Base-by-base conservation (phyloP, 2,329 filamentous ascomycete genomes). In the Myriosclerotinia curreyana region DNA sequence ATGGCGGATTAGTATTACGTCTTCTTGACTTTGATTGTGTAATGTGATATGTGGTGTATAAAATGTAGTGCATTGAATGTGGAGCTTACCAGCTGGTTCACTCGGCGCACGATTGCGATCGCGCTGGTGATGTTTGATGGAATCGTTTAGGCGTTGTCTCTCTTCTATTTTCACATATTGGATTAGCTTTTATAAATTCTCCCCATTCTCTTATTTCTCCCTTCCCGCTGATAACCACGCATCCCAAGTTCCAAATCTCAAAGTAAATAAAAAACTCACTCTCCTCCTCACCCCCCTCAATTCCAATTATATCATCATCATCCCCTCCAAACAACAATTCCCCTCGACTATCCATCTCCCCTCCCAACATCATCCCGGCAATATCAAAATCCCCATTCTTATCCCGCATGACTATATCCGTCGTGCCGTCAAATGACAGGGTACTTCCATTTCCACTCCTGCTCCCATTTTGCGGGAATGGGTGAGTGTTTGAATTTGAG, bases 361-460 rank as follows among this genome's bases (percentile, higher is more conserved):
- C 49, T 22, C 60, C 36, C 0, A 62, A 14, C 60, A 53, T 42
- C 48, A 52, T 54, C 78, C 75, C 51, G 20, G 78, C 79, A n/a
- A 88, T 75, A 72, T 86, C 81, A 64, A 86, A 81, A 68, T 88
- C 85, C 56, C 86, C 86, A 70, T 87, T 82, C 74, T 82, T 77
- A 71, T 88, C 82, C 68, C 86, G 79, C 53, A 87, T 81, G 11
- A 89, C 82, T 65, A 89, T 87, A 69, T 87, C 85, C 0, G 74
- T 75, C 5, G 40, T 58, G 20, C 54, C 54, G 31, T 58, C 54
- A 1, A 58, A 34, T 9, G 54, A 58, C 1, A 58, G 12, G 20
- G 28, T 25, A 22, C 12, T 58, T 5, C 44, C 31, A 11, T n/a
- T n/a, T n/a, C n/a, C n/a, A n/a, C 44, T 58, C 28, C 54, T 58